phyloP scores from a whole-genome alignment of 768 basidiomycete species.

The Leccinellum albellum region DNA sequence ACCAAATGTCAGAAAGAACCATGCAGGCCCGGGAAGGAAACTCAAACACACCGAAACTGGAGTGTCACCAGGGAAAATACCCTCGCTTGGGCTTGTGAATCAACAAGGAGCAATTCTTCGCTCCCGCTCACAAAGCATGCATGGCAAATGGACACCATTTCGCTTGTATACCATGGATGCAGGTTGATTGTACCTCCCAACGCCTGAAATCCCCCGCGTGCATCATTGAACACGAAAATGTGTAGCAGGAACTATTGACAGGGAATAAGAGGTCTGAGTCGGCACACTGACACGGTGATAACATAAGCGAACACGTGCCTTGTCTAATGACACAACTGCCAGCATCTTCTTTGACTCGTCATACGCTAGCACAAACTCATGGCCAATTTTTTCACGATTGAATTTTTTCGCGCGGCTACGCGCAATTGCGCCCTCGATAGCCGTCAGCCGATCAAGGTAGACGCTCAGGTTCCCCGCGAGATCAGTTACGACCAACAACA shows the following conservation, averaged over 20 bases:
- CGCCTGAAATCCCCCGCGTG: constrained; percentile 35
- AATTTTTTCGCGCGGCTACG: constrained; percentile 30
- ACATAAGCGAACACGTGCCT: constrained; percentile 26
- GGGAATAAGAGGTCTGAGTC: background rate
- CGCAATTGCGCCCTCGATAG: constrained; percentile 32
- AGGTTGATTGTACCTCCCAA: constrained; percentile 41
- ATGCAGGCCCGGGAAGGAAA: background rate
- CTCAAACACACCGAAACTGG: constrained; percentile 35
- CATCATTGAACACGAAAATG: constrained; percentile 47
- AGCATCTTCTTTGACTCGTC: constrained; percentile 52
- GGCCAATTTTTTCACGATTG: constrained; percentile 45
- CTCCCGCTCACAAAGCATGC: constrained; percentile 45
- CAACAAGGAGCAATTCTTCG: constrained; percentile 53
- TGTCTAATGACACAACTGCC: constrained; percentile 40
- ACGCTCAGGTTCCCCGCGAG: constrained; percentile 32
- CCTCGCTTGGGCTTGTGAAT: constrained; percentile 39
- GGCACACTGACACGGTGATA: fast-evolving
- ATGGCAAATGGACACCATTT: constrained; percentile 25
- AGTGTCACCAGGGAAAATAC: constrained; percentile 54
- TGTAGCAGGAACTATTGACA: constrained; percentile 36
- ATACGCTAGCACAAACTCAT: constrained; percentile 43
- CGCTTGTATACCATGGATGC: constrained; percentile 38
- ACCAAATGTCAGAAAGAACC: background rate
- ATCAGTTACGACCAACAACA: constrained; percentile 42
- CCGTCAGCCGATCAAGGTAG: constrained; percentile 35